These are phyloP conservation scores for Lomentospora prolificans DNA, from an alignment of 2,329 filamentous ascomycete genomes.

Conservation along the genomic window DNA sequence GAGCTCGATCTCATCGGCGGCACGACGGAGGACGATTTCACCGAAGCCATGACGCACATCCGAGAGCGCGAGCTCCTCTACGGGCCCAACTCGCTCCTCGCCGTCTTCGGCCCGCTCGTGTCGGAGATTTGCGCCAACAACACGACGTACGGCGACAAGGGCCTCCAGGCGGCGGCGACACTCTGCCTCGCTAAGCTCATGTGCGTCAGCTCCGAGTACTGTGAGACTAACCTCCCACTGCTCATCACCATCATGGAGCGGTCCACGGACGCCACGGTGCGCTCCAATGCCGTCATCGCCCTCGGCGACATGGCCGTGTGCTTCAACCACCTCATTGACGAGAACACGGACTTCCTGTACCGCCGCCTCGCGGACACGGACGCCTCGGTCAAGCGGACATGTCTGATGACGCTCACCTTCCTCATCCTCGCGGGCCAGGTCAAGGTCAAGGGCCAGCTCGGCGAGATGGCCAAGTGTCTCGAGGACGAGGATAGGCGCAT, in stretches of 20 bases:
- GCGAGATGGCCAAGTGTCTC: constrained; percentile 98
- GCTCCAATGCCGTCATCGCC: constrained; percentile 93
- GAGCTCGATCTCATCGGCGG: constrained; percentile 95
- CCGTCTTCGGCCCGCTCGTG: constrained; percentile 83
- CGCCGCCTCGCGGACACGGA: constrained; percentile 83
- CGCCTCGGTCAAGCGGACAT: constrained; percentile 87
- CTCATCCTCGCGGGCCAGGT: constrained; percentile 94
- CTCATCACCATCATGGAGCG: constrained; percentile 97
- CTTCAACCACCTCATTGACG: constrained; percentile 98
- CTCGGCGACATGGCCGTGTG: constrained; percentile 98
- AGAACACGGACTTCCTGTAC: constrained; percentile 98
- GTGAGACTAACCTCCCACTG: constrained; percentile 81
- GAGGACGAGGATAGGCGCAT: constrained; percentile 95
- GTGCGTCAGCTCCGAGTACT: constrained; percentile 96
- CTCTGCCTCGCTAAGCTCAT: constrained; percentile 95
- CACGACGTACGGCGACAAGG: constrained; percentile 80
- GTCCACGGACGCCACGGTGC: constrained; percentile 81
- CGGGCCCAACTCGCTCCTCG: constrained; percentile 72
- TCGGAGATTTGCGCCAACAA: constrained; percentile 93
- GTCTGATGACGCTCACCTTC: constrained; percentile 97
- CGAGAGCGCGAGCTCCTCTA: constrained; percentile 76
- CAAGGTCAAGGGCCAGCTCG: constrained; percentile 97
- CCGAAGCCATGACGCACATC: constrained; percentile 75
- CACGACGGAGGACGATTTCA: constrained; percentile 89
- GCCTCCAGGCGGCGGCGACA: constrained; percentile 85